A percentile compares a stretch with the other conserved stretches of the same genome.
Evolutionary conservation across 441 rosid species (phyloP).

Genomic region (Pelargonium fulgidum): DNA sequence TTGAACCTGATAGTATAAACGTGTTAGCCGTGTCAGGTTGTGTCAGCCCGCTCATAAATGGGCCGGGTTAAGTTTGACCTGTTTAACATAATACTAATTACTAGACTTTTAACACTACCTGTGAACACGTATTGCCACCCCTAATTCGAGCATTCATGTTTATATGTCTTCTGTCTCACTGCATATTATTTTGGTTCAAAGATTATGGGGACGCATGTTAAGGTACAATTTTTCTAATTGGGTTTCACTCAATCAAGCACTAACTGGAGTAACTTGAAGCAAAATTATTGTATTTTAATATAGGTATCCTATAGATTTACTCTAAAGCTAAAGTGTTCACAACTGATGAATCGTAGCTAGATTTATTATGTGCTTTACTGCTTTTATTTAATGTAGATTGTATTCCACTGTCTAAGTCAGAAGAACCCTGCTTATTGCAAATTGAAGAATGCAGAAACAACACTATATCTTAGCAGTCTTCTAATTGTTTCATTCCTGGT

Average conservation of each 20-base stretch:
- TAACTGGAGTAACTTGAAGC: too few species aligned
- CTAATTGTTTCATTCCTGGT: constrained; percentile 4
- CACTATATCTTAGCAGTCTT: background rate
- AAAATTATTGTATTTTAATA: too few species aligned
- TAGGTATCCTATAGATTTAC: too few species aligned
- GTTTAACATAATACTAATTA: too few species aligned
- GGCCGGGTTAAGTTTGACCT: too few species aligned
- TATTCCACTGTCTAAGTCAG: background rate
- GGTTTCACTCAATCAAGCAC: background rate
- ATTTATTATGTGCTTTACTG: background rate
- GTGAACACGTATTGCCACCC: too few species aligned
- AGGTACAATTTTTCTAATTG: background rate
- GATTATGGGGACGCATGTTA: background rate
- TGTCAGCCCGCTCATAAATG: too few species aligned
- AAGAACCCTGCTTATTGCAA: background rate
- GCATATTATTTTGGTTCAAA: background rate
- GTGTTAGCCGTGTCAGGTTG: too few species aligned
- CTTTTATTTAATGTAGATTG: background rate
- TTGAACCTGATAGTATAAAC: too few species aligned
- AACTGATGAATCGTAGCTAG: background rate
- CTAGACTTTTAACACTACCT: too few species aligned
- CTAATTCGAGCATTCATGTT: background rate
- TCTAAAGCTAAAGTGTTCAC: too few species aligned
- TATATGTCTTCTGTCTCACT: background rate
- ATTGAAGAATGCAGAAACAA: background rate